These are phyloP conservation scores for Tulasnella sp. DNA, from an alignment of 768 basidiomycete genomes.

Conservation along the genomic window DNA sequence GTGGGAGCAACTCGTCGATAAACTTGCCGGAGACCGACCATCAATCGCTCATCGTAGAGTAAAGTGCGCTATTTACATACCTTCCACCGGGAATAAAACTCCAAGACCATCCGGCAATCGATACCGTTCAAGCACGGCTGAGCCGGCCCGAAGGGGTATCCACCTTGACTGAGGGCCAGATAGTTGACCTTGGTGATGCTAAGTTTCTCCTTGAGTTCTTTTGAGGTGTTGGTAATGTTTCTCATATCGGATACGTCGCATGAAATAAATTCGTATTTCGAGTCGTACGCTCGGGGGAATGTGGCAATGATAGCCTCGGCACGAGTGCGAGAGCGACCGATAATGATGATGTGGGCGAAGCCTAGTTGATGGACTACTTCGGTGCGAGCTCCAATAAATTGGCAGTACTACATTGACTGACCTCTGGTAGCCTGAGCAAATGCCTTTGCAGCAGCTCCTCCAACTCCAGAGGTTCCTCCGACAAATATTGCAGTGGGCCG, in stretches of 20 bases:
- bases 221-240: constrained; percentile 13
- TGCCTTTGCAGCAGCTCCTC: constrained; percentile 14
- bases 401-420: not conserved
- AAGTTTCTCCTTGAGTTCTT: not conserved
- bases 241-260: constrained; percentile 28
- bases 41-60: not conserved
- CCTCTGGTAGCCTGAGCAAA: constrained; percentile 21
- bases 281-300: constrained; percentile 16
- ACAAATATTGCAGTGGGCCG: constrained; percentile 21
- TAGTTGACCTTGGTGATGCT: constrained; percentile 19
- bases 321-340: constrained; percentile 22
- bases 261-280: constrained; percentile 29
- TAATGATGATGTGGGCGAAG: constrained; percentile 23
- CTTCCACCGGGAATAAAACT: constrained; percentile 23
- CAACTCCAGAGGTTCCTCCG: constrained; percentile 22
- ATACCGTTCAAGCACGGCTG: constrained; percentile 20
- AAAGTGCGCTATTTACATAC: not conserved
- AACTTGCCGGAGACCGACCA: not conserved
- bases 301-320: constrained; percentile 24
- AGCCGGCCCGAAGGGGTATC: constrained; percentile 5
- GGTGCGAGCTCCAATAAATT: not conserved
- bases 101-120: constrained; percentile 20
- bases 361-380: not conserved
- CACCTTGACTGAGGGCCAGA: constrained; percentile 19
- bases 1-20: constrained; percentile 19